Evolutionary conservation across 176 grass and related monocot species (phyloP).

Genomic region (Lolium multiflorum): DNA sequence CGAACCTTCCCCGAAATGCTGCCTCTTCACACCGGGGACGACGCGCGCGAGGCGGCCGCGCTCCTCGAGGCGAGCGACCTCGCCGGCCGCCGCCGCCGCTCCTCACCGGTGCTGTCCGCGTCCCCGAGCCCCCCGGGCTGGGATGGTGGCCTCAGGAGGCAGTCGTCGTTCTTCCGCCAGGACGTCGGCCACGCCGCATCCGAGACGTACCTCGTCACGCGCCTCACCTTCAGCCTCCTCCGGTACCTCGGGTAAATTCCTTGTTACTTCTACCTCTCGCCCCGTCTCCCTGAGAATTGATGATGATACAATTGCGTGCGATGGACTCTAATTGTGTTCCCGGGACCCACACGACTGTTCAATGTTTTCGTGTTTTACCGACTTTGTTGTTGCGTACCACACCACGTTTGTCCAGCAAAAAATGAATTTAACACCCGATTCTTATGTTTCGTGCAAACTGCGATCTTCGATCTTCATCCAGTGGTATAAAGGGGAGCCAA

Average conservation of each 20-base stretch:
- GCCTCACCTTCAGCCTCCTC: constrained; percentile 78
- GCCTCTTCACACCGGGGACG: neutral
- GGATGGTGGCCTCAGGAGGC: constrained; percentile 19
- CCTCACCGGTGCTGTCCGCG: constrained; percentile 45
- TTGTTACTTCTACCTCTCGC: neutral
- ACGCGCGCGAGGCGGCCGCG: constrained; percentile 44
- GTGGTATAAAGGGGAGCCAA: neutral
- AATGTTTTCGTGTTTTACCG: constrained; percentile 24
- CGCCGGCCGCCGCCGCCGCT: constrained; percentile 35
- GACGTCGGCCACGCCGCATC: constrained; percentile 76
- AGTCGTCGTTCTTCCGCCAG: constrained; percentile 60
- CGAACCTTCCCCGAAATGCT: constrained; percentile 45
- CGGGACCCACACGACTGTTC: neutral
- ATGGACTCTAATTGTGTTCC: neutral
- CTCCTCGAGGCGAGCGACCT: constrained; percentile 57
- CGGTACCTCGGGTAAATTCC: constrained; percentile 64
- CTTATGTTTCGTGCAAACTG: neutral
- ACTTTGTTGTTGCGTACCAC: constrained; percentile 25
- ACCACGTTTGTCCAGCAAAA: neutral
- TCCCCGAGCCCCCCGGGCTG: constrained; percentile 33
- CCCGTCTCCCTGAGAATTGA: neutral
- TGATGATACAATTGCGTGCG: constrained; percentile 44
- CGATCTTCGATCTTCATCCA: neutral
- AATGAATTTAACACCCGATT: neutral
- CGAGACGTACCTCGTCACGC: constrained; percentile 87